Evolutionary conservation across 768 basidiomycete species (phyloP), one percentile per base, ranked within the genome.

Genomic region (Dendrothele bispora): DNA sequence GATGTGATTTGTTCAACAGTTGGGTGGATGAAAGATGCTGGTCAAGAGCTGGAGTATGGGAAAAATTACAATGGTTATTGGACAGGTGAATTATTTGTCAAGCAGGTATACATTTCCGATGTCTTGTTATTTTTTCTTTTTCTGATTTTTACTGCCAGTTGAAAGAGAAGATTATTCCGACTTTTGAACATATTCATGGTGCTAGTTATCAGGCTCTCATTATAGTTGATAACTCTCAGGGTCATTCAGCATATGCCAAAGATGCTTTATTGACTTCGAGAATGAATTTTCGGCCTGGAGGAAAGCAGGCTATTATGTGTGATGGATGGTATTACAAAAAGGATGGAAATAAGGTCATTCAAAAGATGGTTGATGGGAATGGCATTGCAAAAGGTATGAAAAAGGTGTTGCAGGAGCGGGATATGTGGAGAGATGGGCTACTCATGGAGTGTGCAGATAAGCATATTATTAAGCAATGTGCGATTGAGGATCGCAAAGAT

Each of bases 1-100:
- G 63, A 69, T 43, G 55, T 68, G 6, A 67, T 72, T 18, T 64
- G 64, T 41, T 66, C 59, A 41, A 65, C 59, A n/a, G 39, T 61
- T 49, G 67, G 69, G 1, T 60, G 58, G 47, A 35, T 70, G 15
- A 12, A 25, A 2, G 62, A 62, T 5, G 67, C 62, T 10, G 53
- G 60, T 8, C 57, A 67, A 39, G 53, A 46, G 4, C 43, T 67
- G 4, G 61, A 69, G 43, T 70, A 72, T 59, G 68, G 68, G 0
- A 71, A 70, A 39, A 63, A 63, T 42, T 48, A 65, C 46, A 57
- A 59, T 6, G 64, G 66, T 0, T 66, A 58, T 38, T 67, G 59
- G 64, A 64, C 32, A 1, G 59, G 61, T 1, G 55, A 65, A 30
- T 28, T 58, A 1, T 66, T 68, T 42, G 49, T 61, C 17, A 63